Evolutionary conservation across 345 rosid species (phyloP), one percentile per base, ranked within the genome.

Genomic region (Jatropha curcas): DNA sequence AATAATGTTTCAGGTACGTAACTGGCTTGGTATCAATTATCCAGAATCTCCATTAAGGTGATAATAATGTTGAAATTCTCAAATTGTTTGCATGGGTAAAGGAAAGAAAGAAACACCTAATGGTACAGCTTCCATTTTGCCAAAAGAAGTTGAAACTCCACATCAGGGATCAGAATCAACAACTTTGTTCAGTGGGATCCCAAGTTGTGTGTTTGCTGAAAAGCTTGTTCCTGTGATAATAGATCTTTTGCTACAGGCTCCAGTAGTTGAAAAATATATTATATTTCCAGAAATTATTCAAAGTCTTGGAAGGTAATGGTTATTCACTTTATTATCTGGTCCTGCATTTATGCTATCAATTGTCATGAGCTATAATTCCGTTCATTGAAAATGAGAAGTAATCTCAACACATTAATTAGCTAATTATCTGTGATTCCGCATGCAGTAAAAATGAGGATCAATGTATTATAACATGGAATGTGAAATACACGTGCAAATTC

Each of bases 221-320:
- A 94, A 90, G 80, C 77, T 94, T 72, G 84, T 94, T 35, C 87
- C 94, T 80, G 84, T 90, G 74, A 74, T 94, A 74, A 88, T 91
- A 48, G 97, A 91, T 79, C 90, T 95, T 71, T 79, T 87, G 69
- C 82, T 87, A 68, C 82, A 75, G 72, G 94, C 98, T 71, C 89
- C 99, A 39, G 75, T 79, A 8, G 82, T 81, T 30, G 92, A 92
- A 79, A 89, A 88, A 77, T 84, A 87, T 76, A 92, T 83, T 33
- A 72, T 91, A 65, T 85, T 86, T 70, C 89, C 91, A 0, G 99
- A 95, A 87, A 77, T 92, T 82, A 87, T 95, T 77, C 97, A 88
- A 65, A 84, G 81, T 73, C 89, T 95, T 68, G 90, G 90, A 81
- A 89, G 99, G 98, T 94, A 88, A 69, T 43, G 41, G 37, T 66